These are phyloP conservation scores for Mycogone perniciosa DNA, from an alignment of 2,329 filamentous ascomycete species.

Conservation along the genomic window DNA sequence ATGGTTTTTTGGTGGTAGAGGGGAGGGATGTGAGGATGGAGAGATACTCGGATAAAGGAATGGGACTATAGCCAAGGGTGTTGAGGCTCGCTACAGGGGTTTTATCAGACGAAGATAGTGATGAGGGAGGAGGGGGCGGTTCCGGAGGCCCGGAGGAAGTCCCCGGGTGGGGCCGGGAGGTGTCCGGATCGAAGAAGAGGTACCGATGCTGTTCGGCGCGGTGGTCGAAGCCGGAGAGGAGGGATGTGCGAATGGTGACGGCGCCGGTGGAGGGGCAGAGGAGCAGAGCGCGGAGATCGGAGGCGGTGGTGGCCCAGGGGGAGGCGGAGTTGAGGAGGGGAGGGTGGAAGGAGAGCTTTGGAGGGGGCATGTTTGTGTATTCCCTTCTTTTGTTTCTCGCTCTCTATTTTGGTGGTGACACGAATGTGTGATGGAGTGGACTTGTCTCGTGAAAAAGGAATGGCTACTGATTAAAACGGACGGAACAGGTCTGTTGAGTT, in stretches of 20 bases:
- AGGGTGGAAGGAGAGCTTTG: constrained; percentile 46
- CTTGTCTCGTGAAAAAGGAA: neutral
- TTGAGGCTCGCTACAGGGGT: constrained; percentile 49
- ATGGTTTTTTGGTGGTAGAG: constrained; percentile 40
- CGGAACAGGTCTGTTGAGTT: neutral
- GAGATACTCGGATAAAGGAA: constrained; percentile 54
- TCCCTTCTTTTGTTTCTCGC: neutral
- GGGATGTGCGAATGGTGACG: constrained; percentile 66
- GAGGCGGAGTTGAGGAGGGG: constrained; percentile 69
- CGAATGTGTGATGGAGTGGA: neutral
- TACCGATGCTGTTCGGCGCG: constrained; percentile 54
- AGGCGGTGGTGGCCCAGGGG: constrained; percentile 64
- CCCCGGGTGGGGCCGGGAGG: constrained; percentile 9
- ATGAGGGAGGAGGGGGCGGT: neutral
- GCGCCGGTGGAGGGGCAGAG: constrained; percentile 59
- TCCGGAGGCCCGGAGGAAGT: constrained; percentile 7
- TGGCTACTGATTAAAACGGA: neutral
- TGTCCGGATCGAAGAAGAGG: constrained; percentile 52
- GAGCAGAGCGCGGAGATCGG: constrained; percentile 58
- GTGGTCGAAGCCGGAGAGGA: constrained; percentile 59
- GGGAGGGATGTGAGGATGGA: constrained; percentile 34
- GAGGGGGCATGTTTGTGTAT: constrained; percentile 14
- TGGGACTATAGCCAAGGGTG: constrained; percentile 67
- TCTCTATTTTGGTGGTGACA: neutral
- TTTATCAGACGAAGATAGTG: constrained; percentile 16